Evolutionary conservation across 805 yeast genomes (phyloP).

Genomic region (Yamadazyma sp.): DNA sequence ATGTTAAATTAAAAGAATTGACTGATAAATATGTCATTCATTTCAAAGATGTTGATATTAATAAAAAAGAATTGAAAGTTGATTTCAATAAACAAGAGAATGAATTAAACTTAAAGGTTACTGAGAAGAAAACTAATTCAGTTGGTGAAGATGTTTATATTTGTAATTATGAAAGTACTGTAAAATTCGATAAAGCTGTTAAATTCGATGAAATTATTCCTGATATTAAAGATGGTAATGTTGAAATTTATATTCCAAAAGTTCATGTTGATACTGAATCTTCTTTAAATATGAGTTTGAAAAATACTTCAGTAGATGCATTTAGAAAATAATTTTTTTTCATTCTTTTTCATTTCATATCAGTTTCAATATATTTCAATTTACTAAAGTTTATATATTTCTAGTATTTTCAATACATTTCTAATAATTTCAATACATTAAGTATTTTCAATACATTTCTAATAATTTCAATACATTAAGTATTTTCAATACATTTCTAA

Average conservation of each 20-base stretch:
- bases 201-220: slow-evolving; percentile 19
- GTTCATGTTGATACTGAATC: slow-evolving; percentile 12
- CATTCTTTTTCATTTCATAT: neutral
- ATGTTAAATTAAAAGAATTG: slow-evolving; percentile 21
- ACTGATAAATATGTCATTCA: slow-evolving; percentile 22
- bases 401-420: too few relatives aligned
- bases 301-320: slow-evolving; percentile 13
- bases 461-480: too few relatives aligned
- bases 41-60: slow-evolving; percentile 14
- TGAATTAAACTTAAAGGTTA: slow-evolving; percentile 18
- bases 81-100: slow-evolving; percentile 23
- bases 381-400: too few relatives aligned
- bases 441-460: too few relatives aligned
- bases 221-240: slow-evolving; percentile 17
- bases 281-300: slow-evolving; percentile 11
- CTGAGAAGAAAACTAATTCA: slow-evolving; percentile 12
- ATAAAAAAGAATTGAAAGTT: slow-evolving; percentile 19
- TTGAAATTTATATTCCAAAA: slow-evolving; percentile 21
- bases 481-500: too few relatives aligned
- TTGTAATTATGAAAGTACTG: slow-evolving; percentile 17
- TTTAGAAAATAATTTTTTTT: slow-evolving; percentile 3
- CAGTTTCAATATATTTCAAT: too few relatives aligned
- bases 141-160: slow-evolving; percentile 13
- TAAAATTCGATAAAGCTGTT: slow-evolving; percentile 23
- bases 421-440: too few relatives aligned